Evolutionary conservation across 2,329 filamentous ascomycete genomes (phyloP).

Genomic region (Magnaporthiopsis rhizophila): DNA sequence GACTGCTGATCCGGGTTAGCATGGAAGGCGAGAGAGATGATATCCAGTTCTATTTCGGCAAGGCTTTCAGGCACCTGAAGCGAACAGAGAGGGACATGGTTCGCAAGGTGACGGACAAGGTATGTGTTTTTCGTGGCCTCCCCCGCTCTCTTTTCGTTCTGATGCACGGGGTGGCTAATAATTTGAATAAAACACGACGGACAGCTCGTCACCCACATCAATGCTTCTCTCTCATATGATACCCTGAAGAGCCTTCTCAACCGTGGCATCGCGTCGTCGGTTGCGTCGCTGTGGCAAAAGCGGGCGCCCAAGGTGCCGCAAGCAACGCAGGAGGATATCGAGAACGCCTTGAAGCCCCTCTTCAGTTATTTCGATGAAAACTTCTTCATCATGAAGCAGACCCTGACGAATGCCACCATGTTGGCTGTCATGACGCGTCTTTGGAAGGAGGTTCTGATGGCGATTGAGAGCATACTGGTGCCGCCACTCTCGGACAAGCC

Average conservation of each 20-base stretch:
- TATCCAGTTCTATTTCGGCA: slow-evolving; percentile 97
- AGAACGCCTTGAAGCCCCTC: slow-evolving; percentile 72
- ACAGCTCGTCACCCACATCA: slow-evolving; percentile 87
- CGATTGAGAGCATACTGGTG: slow-evolving; percentile 82
- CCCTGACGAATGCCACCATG: slow-evolving; percentile 92
- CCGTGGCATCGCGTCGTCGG: slow-evolving; percentile 60
- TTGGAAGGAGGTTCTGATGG: slow-evolving; percentile 95
- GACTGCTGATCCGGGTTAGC: slow-evolving; percentile 80
- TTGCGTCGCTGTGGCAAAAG: slow-evolving; percentile 63
- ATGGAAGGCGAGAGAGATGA: slow-evolving; percentile 99
- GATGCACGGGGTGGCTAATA: slow-evolving; percentile 11
- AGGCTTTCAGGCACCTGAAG: slow-evolving; percentile 91
- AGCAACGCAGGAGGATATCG: slow-evolving; percentile 64
- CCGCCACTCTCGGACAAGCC: slow-evolving; percentile 93
- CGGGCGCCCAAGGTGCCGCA: slow-evolving; percentile 46
- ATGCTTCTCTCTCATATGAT: slow-evolving; percentile 74
- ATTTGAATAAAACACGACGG: slow-evolving; percentile 3
- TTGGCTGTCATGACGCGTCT: slow-evolving; percentile 94
- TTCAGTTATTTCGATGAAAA: slow-evolving; percentile 97
- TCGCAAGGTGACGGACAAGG: slow-evolving; percentile 95
- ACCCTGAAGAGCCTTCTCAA: slow-evolving; percentile 69
- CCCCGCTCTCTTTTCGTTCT: neutral
- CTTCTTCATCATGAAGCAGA: slow-evolving; percentile 98
- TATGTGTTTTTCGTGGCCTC: slow-evolving; percentile 28
- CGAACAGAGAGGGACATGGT: slow-evolving; percentile 97